These are phyloP conservation scores for Phialophora chinensis DNA, from an alignment of 2,329 filamentous ascomycete species.

Conservation along the genomic window DNA sequence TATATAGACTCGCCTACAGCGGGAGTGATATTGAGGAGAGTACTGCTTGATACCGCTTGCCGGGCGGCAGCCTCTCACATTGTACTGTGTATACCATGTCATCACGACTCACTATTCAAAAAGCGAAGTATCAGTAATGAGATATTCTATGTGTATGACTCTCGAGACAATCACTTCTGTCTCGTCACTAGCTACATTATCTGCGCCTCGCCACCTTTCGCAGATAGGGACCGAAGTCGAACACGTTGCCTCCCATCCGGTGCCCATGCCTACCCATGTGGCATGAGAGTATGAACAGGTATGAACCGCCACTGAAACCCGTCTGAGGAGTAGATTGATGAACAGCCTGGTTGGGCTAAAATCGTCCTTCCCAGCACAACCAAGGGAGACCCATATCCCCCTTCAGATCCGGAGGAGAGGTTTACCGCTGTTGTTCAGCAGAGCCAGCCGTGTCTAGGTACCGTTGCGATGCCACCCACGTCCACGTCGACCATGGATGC, in stretches of 20 bases:
- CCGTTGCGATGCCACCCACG: neutral
- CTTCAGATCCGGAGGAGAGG: neutral
- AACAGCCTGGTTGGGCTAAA: neutral
- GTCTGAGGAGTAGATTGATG: neutral
- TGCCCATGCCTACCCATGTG: neutral
- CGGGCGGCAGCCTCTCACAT: neutral
- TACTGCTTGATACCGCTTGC: neutral
- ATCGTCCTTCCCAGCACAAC: neutral
- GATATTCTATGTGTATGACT: conserved; percentile 17
- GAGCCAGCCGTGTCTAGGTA: neutral
- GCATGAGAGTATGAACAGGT: neutral
- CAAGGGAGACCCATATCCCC: neutral
- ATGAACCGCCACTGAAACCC: neutral
- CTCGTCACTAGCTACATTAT: conserved; percentile 17
- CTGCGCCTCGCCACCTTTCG: neutral
- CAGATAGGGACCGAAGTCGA: neutral
- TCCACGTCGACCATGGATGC: neutral
- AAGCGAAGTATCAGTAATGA: neutral
- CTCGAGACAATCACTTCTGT: conserved; percentile 15
- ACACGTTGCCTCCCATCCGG: conserved; percentile 1
- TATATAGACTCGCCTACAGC: neutral
- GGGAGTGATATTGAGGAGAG: neutral
- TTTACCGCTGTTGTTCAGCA: neutral
- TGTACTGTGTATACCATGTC: neutral
- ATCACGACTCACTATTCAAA: conserved; percentile 1